A percentile compares a stretch with the other conserved stretches of the same genome.
These are phyloP conservation scores for Alternaria dauci DNA, from an alignment of 2,329 filamentous ascomycete species.

Conservation along the genomic window DNA sequence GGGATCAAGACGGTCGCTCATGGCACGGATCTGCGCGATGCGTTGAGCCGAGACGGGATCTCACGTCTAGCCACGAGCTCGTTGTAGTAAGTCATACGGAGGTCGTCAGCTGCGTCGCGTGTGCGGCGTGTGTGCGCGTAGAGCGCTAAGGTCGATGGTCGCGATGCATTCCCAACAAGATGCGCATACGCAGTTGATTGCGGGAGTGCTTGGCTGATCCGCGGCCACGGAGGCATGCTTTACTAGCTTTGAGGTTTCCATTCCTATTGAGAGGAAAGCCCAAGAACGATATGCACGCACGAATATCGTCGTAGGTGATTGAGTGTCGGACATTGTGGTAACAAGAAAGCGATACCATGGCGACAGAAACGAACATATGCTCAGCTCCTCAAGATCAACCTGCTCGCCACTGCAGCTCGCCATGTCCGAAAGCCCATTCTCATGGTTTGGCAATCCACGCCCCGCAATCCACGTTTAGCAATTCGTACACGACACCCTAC, in stretches of 20 bases:
- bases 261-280: neutral
- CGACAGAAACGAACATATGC: neutral
- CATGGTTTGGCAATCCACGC: neutral
- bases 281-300: neutral
- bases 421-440: neutral
- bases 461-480: neutral
- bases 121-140: constrained; percentile 1
- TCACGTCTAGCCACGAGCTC: neutral
- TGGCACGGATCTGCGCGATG: neutral
- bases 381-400: neutral
- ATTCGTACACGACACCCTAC: neutral
- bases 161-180: constrained; percentile 5
- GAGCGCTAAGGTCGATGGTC: constrained; percentile 4
- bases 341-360: neutral
- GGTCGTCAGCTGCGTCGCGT: constrained; percentile 6
- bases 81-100: neutral
- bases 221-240: neutral
- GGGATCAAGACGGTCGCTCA: neutral
- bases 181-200: neutral
- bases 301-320: neutral
- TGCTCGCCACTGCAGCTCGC: neutral
- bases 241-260: rapidly evolving
- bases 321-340: neutral
- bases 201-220: neutral
- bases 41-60: neutral